Percentiles rank a stretch among this genome's conserved stretches.
Evolutionary conservation across 345 rosid species (phyloP).

Genomic region (Moricandia moricandioides): DNA sequence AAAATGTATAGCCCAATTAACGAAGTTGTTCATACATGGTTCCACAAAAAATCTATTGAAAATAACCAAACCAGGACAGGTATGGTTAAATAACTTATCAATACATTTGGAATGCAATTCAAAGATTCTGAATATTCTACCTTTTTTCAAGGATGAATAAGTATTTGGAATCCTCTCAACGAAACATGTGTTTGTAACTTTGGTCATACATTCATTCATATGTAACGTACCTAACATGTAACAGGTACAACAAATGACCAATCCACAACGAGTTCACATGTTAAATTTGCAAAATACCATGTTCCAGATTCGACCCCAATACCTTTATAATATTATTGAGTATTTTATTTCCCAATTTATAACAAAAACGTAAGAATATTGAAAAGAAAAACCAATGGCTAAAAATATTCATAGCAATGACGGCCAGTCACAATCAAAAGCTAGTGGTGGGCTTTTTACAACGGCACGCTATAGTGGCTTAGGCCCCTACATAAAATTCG

Average conservation of each 20-base stretch:
- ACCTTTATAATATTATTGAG: not conserved
- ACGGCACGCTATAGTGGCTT: constrained; percentile 13
- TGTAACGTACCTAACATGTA: not conserved
- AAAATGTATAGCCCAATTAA: no score
- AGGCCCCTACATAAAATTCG: not conserved
- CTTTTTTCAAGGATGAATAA: not conserved
- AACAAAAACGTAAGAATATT: not conserved
- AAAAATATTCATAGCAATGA: not conserved
- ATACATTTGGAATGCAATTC: not conserved
- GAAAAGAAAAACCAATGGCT: constrained; percentile 1
- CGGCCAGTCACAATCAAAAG: constrained; percentile 19
- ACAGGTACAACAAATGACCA: not conserved
- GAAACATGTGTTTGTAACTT: not conserved
- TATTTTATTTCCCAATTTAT: not conserved
- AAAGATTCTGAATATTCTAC: not conserved
- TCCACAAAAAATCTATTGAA: no score
- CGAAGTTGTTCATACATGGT: no score
- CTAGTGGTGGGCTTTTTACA: constrained; percentile 4
- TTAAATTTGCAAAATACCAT: not conserved
- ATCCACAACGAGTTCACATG: not conserved
- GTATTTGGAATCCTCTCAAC: not conserved
- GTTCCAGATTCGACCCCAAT: not conserved
- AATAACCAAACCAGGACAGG: no score
- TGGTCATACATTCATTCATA: not conserved
- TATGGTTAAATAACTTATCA: not conserved